These are phyloP conservation scores for Physocladia obscura DNA, from an alignment of 192 early-diverging fungal species.

Conservation along the genomic window DNA sequence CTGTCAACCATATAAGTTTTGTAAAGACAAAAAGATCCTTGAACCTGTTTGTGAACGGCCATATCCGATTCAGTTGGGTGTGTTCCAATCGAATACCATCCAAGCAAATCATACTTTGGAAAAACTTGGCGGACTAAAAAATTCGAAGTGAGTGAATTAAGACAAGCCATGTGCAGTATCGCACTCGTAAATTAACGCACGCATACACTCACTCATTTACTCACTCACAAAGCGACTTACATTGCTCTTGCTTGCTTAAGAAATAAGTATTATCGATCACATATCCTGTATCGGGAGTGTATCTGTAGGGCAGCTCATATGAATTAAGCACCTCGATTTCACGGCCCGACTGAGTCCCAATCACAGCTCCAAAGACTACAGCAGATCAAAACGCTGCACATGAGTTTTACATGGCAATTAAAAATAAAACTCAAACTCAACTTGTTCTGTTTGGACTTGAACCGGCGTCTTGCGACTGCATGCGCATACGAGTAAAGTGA, in stretches of 20 bases:
- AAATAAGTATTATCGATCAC: slow-evolving; percentile 69
- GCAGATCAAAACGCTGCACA: too few species aligned
- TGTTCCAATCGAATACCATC: slow-evolving; percentile 78
- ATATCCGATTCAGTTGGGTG: slow-evolving; percentile 63
- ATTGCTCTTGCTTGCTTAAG: slow-evolving; percentile 73
- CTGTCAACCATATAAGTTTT: slow-evolving; percentile 35
- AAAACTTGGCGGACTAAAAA: slow-evolving; percentile 87
- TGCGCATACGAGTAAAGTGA: slow-evolving; percentile 72
- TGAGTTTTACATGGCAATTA: too few species aligned
- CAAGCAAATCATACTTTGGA: slow-evolving; percentile 76
- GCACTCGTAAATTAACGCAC: too few species aligned
- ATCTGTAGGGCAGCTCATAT: slow-evolving; percentile 64
- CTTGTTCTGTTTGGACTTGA: neutral
- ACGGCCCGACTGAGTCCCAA: slow-evolving; percentile 74
- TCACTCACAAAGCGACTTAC: slow-evolving; percentile 54
- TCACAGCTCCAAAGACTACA: slow-evolving; percentile 71
- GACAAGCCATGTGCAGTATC: too few species aligned
- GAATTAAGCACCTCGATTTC: slow-evolving; percentile 86
- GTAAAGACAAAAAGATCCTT: neutral
- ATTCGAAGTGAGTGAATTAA: too few species aligned
- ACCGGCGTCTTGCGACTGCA: slow-evolving; percentile 47
- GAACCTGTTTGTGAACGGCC: slow-evolving; percentile 74
- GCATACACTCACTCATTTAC: too few species aligned
- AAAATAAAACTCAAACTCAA: neutral
- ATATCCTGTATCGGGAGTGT: slow-evolving; percentile 35